A percentile compares a stretch with the other conserved stretches of the same genome.
Evolutionary conservation across 345 rosid genomes (phyloP).

Genomic region (Ricinus communis): DNA sequence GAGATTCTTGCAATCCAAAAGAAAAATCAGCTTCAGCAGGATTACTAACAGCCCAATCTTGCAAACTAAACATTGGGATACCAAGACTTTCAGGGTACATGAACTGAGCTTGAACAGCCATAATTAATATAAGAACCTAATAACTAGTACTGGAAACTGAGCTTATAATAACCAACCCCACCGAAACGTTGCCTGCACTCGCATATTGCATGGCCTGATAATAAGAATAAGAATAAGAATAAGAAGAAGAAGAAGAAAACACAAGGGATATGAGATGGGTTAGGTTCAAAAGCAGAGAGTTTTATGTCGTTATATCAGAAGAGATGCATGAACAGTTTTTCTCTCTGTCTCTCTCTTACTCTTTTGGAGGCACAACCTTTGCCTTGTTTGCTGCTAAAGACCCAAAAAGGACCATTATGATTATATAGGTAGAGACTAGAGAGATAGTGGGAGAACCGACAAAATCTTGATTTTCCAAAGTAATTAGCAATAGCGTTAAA

Average conservation of each 20-base stretch:
- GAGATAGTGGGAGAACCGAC: conserved; percentile 28
- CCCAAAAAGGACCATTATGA: conserved; percentile 22
- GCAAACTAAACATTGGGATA: conserved; percentile 31
- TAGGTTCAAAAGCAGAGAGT: conserved; percentile 26
- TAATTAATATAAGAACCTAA: conserved; percentile 3
- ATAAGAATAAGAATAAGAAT: neutral
- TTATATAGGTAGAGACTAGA: conserved; percentile 2
- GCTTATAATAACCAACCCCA: neutral
- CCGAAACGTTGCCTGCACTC: neutral
- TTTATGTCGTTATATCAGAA: conserved; percentile 33
- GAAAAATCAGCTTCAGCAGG: conserved; percentile 20
- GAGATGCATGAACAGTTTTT: conserved; percentile 33
- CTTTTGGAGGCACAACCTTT: conserved; percentile 23
- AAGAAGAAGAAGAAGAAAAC: conserved; percentile 2
- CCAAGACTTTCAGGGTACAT: conserved; percentile 30
- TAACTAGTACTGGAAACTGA: conserved; percentile 1
- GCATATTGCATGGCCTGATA: conserved; percentile 16
- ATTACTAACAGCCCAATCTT: conserved; percentile 29
- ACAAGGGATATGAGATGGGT: conserved; percentile 9
- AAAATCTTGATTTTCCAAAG: too few species aligned
- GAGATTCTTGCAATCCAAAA: conserved; percentile 24
- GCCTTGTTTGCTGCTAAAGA: conserved; percentile 9
- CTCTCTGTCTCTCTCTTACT: conserved; percentile 23
- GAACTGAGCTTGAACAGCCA: conserved; percentile 46
- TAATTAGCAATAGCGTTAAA: too few species aligned